Conservation (phyloP, 345 rosid genomes). For the Euphorbia pulcherrima region DNA sequence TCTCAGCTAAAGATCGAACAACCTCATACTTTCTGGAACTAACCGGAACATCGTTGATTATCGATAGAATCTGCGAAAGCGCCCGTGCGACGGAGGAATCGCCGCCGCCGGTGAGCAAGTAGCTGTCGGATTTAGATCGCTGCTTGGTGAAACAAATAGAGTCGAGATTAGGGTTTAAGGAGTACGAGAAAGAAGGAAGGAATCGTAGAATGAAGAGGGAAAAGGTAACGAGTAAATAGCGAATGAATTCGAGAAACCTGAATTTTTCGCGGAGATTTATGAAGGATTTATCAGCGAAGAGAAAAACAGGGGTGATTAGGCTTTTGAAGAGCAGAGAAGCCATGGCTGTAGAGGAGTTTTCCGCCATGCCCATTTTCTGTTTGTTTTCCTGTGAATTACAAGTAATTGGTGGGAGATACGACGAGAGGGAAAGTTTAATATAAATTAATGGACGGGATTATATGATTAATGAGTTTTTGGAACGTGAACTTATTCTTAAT, state of each 20-base stretch:
- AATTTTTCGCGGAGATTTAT: constrained; percentile 38
- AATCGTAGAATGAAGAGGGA: constrained; percentile 63
- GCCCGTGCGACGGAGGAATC: constrained; percentile 69
- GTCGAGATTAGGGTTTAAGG: constrained; percentile 15
- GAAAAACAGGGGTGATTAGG: constrained; percentile 40
- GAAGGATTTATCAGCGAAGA: constrained; percentile 63
- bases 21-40: constrained; percentile 76
- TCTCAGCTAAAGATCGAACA: constrained; percentile 71
- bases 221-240: constrained; percentile 37
- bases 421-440: background rate
- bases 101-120: constrained; percentile 7
- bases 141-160: background rate
- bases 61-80: constrained; percentile 58
- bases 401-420: background rate
- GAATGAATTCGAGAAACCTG: constrained; percentile 50
- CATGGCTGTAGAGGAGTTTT: constrained; percentile 37
- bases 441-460: too few relatives aligned
- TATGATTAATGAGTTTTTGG: too few relatives aligned
- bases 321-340: constrained; percentile 62
- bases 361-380: constrained; percentile 34
- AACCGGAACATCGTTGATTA: constrained; percentile 61
- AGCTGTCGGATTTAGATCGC: constrained; percentile 13
- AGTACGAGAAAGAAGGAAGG: constrained; percentile 39
- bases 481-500: too few relatives aligned
- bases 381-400: background rate